Base-by-base conservation (phyloP, 345 rosid genomes). In the Toxicodendron radicans region DNA sequence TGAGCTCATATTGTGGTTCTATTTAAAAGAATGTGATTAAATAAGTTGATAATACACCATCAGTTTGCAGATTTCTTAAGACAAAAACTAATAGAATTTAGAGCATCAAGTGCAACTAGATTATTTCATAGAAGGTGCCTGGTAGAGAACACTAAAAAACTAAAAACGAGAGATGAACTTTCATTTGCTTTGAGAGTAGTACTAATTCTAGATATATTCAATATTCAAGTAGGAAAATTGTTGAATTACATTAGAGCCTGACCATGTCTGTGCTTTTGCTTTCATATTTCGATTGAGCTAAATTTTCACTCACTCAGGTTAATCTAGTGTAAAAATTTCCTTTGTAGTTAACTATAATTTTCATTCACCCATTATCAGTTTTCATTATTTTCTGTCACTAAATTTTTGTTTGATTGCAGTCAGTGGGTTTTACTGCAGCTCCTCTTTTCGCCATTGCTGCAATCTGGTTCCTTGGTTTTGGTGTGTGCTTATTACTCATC, bases 401-500 rank as follows among this genome's bases (percentile, higher is more conserved):
- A 58, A 41, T 23, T 75, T 76, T 76, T 72, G 54, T 70, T 73
- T 66, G 56, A 73, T 45, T 80, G 88, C 93, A 95, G 98, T 93
- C 99, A 73, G 99, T 83, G 75, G 83, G 91, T n/a, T 91, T 78
- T 73, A 91, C 97, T 30, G 98, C 96, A 73, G 87, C 68, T 80
- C 96, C 97, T 16, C 75, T 93, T 75, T 88, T 92, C 81, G 79
- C 74, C 64, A 77, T 87, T 70, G 87, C 97, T 10, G 77, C 83
- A 35, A 75, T 88, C 70, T 95, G 99, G 98, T 90, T 91, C 78
- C 68, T 90, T 27, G 89, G 88, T 27, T 95, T 95, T 18, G 97
- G 96, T 20, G 60, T 91, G 27, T 88, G 89, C 77, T 77, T 93
- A 61, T 72, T 87, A 58, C 75, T 88, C 57, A 72, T 81, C 46